These are phyloP conservation scores for Apiospora marii DNA, from an alignment of 2,329 filamentous ascomycete species.

Conservation along the genomic window DNA sequence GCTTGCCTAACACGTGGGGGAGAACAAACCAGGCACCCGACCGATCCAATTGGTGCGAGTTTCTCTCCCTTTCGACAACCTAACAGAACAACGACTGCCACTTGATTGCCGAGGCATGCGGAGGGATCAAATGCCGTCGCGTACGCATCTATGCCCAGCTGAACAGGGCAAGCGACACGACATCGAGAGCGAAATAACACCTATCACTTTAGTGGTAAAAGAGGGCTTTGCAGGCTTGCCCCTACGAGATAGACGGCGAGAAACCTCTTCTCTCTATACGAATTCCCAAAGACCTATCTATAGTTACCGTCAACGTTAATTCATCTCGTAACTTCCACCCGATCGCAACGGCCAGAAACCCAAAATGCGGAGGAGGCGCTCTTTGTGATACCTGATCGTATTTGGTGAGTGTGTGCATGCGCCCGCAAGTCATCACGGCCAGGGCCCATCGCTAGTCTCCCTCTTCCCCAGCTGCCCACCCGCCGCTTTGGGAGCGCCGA, in stretches of 20 bases:
- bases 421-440: background rate
- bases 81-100: background rate
- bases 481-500: constrained; percentile 3
- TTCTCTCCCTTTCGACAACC: background rate
- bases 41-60: background rate
- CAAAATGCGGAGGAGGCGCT: background rate
- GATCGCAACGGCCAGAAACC: background rate
- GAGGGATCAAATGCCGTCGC: background rate
- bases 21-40: background rate
- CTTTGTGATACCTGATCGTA: background rate
- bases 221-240: background rate
- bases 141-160: background rate
- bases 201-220: background rate
- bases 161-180: no score
- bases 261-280: background rate
- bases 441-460: background rate
- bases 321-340: background rate
- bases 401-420: background rate
- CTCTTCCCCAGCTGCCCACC: background rate
- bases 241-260: background rate
- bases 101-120: background rate
- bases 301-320: no score
- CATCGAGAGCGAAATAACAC: background rate
- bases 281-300: background rate
- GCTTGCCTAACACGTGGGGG: background rate